A percentile compares a stretch with the other conserved stretches of the same genome.
Conservation (phyloP, 805 yeast species). For the Suhomyces sp. region DNA sequence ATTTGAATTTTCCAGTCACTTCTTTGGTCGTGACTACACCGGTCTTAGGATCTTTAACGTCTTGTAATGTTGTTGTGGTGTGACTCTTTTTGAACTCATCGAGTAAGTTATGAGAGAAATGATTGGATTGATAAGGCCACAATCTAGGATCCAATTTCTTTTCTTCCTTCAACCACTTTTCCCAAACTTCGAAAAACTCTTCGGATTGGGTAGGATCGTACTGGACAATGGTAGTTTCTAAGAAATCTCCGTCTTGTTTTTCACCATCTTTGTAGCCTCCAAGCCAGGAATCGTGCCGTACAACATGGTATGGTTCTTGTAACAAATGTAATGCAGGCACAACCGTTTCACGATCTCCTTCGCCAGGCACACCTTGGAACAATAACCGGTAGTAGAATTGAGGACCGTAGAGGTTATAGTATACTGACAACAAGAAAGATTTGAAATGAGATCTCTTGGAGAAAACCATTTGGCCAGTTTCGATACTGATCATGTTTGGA, state of each 20-base stretch:
- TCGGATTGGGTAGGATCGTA: slow-evolving; percentile 17
- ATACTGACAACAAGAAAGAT: slow-evolving; percentile 28
- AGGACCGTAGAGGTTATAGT: slow-evolving; percentile 34
- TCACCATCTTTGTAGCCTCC: slow-evolving; percentile 15
- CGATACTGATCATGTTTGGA: slow-evolving; percentile 28
- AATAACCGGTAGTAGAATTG: slow-evolving; percentile 27
- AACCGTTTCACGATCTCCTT: slow-evolving; percentile 37
- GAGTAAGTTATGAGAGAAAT: slow-evolving; percentile 10
- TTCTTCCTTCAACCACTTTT: slow-evolving; percentile 18
- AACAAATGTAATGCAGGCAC: slow-evolving; percentile 38
- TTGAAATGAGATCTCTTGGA: slow-evolving; percentile 32
- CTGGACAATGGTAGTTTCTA: slow-evolving; percentile 24
- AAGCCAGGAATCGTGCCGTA: slow-evolving; percentile 18
- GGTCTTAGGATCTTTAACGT: background rate
- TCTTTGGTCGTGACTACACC: slow-evolving; percentile 1
- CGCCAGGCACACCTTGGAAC: slow-evolving; percentile 35
- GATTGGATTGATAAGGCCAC: slow-evolving; percentile 15
- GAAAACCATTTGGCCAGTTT: slow-evolving; percentile 36
- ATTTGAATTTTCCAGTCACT: slow-evolving; percentile 6
- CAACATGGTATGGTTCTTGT: slow-evolving; percentile 32
- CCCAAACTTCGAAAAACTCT: slow-evolving; percentile 22
- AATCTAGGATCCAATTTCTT: slow-evolving; percentile 17
- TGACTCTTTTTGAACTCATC: slow-evolving; percentile 10
- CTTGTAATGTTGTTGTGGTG: background rate
- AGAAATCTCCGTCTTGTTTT: slow-evolving; percentile 9